Base-by-base conservation (phyloP, 371 early-diverging fungal genomes). In the Umbelopsis sp. region DNA sequence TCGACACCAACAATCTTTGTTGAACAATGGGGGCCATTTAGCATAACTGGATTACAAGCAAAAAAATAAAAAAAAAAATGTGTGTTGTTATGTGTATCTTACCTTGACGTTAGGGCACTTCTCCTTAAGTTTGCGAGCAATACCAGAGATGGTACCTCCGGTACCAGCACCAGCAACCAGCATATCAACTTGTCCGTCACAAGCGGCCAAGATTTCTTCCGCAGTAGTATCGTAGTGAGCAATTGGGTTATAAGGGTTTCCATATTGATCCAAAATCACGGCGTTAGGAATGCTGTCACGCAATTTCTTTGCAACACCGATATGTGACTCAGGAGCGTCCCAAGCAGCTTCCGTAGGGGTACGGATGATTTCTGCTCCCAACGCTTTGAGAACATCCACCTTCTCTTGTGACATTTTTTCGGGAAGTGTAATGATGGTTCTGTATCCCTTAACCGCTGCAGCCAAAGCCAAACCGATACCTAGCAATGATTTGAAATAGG, bases 341-440 rank as follows among this genome's bases (percentile, higher is more conserved):
- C 94, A 97, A 20, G 97, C 96, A 11, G 97, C 99, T 80, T 98
- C 98, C 35, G 98, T 98, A 32, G 98, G 98, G 8, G 99, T 97
- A 70, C 98, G 94, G 67, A 97, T 91, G 75, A 97, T 97, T 78
- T 99, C 98, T 38, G 98, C 98, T 46, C 98, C 98, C 18, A 98
- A 83, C 4, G 96, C 97, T 79, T 97, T 98, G 70, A 99, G 86
- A 1, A 98, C 94, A 77, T 96, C 97, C 18, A 97, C 94, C 87
- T 97, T 97, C 76, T 99, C 99, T 82, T 96, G 93, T 50, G 93
- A 93, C 97, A 98, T 98, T 83, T 97, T 98, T 78, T 99, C 98
- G 22, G 99, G 98, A 50, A 99, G 80, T 3, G 98, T 98, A 75
- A 97, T 98, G 72, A 99, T 96, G 71, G 93, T 91, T 66, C 93